Base-by-base conservation (phyloP, 331 rosid genomes). In the Quercus phellos region DNA sequence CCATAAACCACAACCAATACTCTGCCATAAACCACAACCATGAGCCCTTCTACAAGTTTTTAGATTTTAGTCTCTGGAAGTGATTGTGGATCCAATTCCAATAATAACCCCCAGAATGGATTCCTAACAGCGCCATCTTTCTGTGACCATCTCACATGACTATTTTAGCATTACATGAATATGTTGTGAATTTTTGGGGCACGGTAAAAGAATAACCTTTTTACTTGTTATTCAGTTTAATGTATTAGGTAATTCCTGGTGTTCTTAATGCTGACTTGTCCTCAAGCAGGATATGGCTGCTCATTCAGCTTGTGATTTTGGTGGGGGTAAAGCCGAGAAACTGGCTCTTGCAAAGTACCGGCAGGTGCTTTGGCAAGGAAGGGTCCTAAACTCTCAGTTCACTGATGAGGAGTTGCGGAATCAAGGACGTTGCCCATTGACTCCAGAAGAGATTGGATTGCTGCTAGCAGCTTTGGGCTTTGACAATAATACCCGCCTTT, bases 221-320 rank as follows among this genome's bases (percentile, higher is more conserved):
- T 66, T 8, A 6, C 71, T 66, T 32, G 19, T 63, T 61, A 2
- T 34, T 61, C 63, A 51, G 56, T 76, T 53, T 38, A 19, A 12
- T 5, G 42, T 0, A 7, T 64, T 64, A 18, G 13, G 19, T 27
- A 61, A 26, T 29, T 61, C 10, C 46, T 64, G 22, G 10, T 64
- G 43, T 64, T 17, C 24, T 13, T 8, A 70, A 42, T 35, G 29
- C n/a, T 50, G 43, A 61, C 29, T 72, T 27, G 14, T 76, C 42
- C 26, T 21, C 63, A n/a, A 68, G 42, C 86, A 91, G 98, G 98
- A 93, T 84, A 93, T 93, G 98, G 98, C 98, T 60, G 98, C 98
- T 7, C 98, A 93, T 88, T 93, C 98, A 8, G 98, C 98, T 75
- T 93, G 98, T 59, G 98, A 93, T 82, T 93, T 93, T 70, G 98